Evolutionary conservation across 2,329 filamentous ascomycete species (phyloP).

Genomic region (Phaeophleospora eucalypticola): DNA sequence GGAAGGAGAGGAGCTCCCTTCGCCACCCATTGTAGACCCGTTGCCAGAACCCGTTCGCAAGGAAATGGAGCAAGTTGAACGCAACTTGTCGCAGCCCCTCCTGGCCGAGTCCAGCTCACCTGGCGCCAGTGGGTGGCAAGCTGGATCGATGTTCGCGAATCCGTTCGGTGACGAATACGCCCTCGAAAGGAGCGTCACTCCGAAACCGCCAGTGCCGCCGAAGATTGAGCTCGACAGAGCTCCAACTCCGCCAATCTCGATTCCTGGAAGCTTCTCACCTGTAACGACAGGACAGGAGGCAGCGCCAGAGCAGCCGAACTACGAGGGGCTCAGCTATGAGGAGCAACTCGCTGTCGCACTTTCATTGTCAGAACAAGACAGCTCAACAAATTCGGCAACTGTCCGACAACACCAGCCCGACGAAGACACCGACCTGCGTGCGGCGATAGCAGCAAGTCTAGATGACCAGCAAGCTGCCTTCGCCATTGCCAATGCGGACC

Average conservation of each 20-base stretch:
- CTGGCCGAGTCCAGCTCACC: conserved; percentile 17
- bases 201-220: conserved; percentile 44
- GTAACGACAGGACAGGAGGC: conserved; percentile 6
- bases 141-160: conserved; percentile 40
- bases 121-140: conserved; percentile 34
- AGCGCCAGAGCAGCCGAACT: conserved; percentile 10
- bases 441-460: conserved; percentile 34
- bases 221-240: conserved; percentile 36
- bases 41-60: conserved; percentile 16
- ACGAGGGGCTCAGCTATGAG: conserved; percentile 31
- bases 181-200: conserved; percentile 37
- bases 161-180: conserved; percentile 45
- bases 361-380: conserved; percentile 34
- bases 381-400: conserved; percentile 20
- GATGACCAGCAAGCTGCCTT: conserved; percentile 25
- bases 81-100: conserved; percentile 20
- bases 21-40: conserved; percentile 18
- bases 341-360: conserved; percentile 36
- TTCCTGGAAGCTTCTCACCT: conserved; percentile 19
- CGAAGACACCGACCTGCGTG: conserved; percentile 26
- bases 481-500: conserved; percentile 16
- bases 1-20: conserved; percentile 17
- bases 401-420: conserved; percentile 20
- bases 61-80: conserved; percentile 26
- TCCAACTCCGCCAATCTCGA: conserved; percentile 16